phyloP scores from a whole-genome alignment of 2,329 filamentous ascomycete species.

The Didymella pinodella region DNA sequence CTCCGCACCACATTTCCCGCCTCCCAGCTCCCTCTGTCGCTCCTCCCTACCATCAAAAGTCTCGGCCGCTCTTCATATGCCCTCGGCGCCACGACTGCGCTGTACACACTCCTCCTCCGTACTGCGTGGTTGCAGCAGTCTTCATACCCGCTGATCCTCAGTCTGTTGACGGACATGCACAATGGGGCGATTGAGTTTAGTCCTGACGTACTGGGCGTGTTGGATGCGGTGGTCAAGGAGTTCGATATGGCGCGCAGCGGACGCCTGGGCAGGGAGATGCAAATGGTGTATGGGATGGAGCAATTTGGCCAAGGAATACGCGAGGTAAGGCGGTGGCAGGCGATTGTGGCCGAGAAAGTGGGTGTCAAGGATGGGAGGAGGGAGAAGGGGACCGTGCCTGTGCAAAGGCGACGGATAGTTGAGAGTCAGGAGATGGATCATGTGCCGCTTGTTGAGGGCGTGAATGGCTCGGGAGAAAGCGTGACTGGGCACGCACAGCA shows the following conservation, averaged over 20 bases:
- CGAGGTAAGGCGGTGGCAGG: conserved; percentile 46
- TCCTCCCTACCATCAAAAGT: conserved; percentile 72
- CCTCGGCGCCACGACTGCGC: conserved; percentile 72
- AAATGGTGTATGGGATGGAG: conserved; percentile 49
- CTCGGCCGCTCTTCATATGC: conserved; percentile 75
- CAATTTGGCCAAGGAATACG: conserved; percentile 39
- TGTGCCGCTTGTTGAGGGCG: conserved; percentile 14
- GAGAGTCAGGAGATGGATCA: background rate
- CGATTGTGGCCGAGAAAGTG: conserved; percentile 44
- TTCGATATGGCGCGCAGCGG: conserved; percentile 34
- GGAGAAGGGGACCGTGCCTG: conserved; percentile 14
- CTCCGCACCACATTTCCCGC: conserved; percentile 67
- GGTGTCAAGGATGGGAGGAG: conserved; percentile 24
- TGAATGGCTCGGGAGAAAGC: background rate
- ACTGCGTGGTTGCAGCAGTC: conserved; percentile 69
- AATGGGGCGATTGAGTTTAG: conserved; percentile 68
- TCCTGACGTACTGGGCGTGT: conserved; percentile 53
- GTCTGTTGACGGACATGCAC: conserved; percentile 71
- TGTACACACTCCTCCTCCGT: conserved; percentile 73
- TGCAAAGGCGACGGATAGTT: conserved; percentile 1
- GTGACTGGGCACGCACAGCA: background rate
- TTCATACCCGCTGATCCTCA: conserved; percentile 64
- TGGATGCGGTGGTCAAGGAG: conserved; percentile 48
- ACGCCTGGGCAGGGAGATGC: conserved; percentile 34
- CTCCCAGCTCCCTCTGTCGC: conserved; percentile 66